phyloP scores from a whole-genome alignment of 192 early-diverging fungal species.

The Geranomyces variabilis region DNA sequence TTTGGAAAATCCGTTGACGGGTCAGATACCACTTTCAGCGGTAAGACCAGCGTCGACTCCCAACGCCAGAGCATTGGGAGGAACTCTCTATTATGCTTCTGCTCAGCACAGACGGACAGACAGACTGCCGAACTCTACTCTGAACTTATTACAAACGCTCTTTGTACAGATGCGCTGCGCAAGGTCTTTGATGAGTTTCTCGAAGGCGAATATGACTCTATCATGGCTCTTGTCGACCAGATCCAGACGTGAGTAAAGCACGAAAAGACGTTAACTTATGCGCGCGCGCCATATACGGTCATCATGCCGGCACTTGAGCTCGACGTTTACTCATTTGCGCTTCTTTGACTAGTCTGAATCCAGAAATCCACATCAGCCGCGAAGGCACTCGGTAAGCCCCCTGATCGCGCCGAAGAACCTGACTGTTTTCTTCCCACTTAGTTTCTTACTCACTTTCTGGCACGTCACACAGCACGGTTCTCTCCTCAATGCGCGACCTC shows the following conservation, averaged over 20 bases:
- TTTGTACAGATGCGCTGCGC: background rate
- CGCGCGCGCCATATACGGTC: too few relatives aligned
- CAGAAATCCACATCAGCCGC: conserved; percentile 33
- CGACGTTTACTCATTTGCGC: background rate
- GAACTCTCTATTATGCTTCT: too few relatives aligned
- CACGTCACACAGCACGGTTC: conserved; percentile 1
- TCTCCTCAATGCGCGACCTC: conserved; percentile 34
- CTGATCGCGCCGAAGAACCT: too few relatives aligned
- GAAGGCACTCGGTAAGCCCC: conserved; percentile 30
- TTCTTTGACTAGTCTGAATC: conserved; percentile 37
- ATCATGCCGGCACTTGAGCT: too few relatives aligned
- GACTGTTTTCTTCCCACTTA: too few relatives aligned
- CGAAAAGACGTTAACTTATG: background rate
- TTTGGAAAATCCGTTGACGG: conserved; percentile 18
- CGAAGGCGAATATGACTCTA: conserved; percentile 36
- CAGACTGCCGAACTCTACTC: too few relatives aligned
- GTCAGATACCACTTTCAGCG: background rate
- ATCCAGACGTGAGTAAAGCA: conserved; percentile 29
- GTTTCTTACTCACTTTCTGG: background rate
- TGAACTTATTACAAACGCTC: too few relatives aligned
- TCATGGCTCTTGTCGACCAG: conserved; percentile 33
- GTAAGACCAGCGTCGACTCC: background rate
- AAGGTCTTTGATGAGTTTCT: conserved; percentile 36
- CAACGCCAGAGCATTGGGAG: too few relatives aligned
- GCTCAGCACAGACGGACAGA: too few relatives aligned